phyloP scores from a whole-genome alignment of 192 early-diverging fungal genomes.

The Fimicolochytrium jonesii region DNA sequence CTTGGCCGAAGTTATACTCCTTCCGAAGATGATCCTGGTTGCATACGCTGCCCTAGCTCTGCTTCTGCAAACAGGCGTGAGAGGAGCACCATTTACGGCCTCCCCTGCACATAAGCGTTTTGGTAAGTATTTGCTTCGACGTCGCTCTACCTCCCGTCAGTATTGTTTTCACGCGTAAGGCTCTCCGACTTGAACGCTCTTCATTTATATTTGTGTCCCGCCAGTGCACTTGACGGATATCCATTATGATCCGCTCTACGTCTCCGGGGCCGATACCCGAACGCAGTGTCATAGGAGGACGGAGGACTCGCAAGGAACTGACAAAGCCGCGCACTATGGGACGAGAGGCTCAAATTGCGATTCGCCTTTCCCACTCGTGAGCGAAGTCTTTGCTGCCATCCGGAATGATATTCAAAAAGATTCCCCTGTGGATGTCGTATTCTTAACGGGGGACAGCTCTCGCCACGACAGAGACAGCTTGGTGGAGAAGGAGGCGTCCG shows the following conservation, averaged over 20 bases:
- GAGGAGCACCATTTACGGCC: too few relatives aligned
- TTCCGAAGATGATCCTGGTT: too few relatives aligned
- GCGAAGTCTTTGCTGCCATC: slow-evolving; percentile 18
- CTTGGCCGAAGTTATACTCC: too few relatives aligned
- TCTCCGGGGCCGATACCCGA: slow-evolving; percentile 2
- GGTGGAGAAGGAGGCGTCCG: slow-evolving; percentile 15
- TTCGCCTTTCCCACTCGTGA: slow-evolving; percentile 24
- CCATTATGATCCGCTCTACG: slow-evolving; percentile 34
- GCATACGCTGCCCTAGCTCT: too few relatives aligned
- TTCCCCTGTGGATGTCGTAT: slow-evolving; percentile 25
- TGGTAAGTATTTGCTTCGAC: too few relatives aligned
- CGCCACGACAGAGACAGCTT: slow-evolving; percentile 44
- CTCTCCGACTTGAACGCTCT: too few relatives aligned
- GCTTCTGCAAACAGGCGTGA: too few relatives aligned
- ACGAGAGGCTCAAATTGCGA: slow-evolving; percentile 30
- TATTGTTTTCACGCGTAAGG: too few relatives aligned
- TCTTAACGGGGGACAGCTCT: slow-evolving; percentile 47
- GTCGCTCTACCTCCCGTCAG: too few relatives aligned
- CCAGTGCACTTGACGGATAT: slow-evolving; percentile 33
- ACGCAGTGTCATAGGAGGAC: slow-evolving; percentile 7
- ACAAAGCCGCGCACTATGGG: slow-evolving; percentile 21
- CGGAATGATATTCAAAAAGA: not conserved
- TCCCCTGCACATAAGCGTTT: too few relatives aligned
- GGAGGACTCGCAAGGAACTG: not conserved
- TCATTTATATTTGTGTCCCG: too few relatives aligned